Conservation (phyloP, 2,329 filamentous ascomycete genomes). For the Cladophialophora exuberans region DNA sequence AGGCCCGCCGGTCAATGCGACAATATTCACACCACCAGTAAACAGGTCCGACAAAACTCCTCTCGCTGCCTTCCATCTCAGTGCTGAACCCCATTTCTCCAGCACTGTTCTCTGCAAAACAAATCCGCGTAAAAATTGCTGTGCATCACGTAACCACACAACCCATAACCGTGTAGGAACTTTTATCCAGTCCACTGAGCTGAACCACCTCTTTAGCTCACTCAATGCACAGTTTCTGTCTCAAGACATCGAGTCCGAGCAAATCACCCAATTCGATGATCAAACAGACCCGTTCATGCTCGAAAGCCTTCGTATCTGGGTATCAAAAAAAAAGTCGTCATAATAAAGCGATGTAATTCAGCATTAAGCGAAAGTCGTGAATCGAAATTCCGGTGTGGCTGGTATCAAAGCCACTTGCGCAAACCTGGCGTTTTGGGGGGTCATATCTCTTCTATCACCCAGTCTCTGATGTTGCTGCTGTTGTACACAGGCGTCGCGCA, state of each 20-base stretch:
- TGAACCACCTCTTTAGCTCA: too few species aligned
- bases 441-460: slow-evolving; percentile 17
- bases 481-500: slow-evolving; percentile 22
- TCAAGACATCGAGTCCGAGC: too few species aligned
- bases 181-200: not conserved
- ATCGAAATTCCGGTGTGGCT: slow-evolving; percentile 6
- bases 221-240: too few species aligned
- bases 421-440: slow-evolving; percentile 13
- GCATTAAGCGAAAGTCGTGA: slow-evolving; percentile 27
- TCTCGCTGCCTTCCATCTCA: too few species aligned
- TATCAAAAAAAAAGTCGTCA: slow-evolving; percentile 27
- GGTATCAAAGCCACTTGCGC: slow-evolving; percentile 1
- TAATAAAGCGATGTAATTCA: slow-evolving; percentile 21
- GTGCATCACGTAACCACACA: not conserved
- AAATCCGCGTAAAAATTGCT: too few species aligned
- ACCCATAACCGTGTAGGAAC: not conserved
- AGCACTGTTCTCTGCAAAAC: too few species aligned
- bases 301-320: slow-evolving; percentile 23
- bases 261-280: not conserved
- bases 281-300: slow-evolving; percentile 10
- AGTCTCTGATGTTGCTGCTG: slow-evolving; percentile 13
- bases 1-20: too few species aligned
- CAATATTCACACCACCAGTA: too few species aligned
- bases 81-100: too few species aligned
- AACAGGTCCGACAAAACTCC: too few species aligned